These are phyloP conservation scores for Rubia yunnanensis DNA, from an alignment of 257 asterid species.

Conservation along the genomic window DNA sequence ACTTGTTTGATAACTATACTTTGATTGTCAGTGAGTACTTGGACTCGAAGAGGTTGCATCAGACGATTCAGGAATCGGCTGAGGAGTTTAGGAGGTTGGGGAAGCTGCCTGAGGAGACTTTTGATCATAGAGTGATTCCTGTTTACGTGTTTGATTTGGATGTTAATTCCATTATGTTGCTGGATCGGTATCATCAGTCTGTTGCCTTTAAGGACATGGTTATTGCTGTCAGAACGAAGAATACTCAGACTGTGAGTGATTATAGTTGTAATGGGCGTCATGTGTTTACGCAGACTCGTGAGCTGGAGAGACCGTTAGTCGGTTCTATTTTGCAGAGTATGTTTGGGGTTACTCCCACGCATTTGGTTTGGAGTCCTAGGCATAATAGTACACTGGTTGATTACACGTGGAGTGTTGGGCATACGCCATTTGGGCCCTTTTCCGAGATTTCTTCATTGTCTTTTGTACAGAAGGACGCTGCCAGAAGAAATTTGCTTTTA, in stretches of 20 bases:
- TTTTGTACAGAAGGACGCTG: conserved; percentile 92
- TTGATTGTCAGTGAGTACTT: conserved; percentile 92
- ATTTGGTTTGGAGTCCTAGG: conserved; percentile 83
- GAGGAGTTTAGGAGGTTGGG: conserved; percentile 68
- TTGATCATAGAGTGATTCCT: conserved; percentile 65
- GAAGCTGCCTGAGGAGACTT: conserved; percentile 63
- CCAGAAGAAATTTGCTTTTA: conserved; percentile 76
- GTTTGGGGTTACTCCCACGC: conserved; percentile 96
- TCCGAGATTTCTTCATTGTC: conserved; percentile 72
- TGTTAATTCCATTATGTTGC: conserved; percentile 42
- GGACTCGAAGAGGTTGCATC: conserved; percentile 81
- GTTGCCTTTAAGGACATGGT: conserved; percentile 95
- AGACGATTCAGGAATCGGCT: conserved; percentile 50
- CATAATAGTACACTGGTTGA: conserved; percentile 71
- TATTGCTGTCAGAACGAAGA: conserved; percentile 77
- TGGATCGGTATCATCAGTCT: conserved; percentile 85
- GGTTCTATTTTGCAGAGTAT: conserved; percentile 93
- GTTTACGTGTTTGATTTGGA: conserved; percentile 87
- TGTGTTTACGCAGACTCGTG: conserved; percentile 72
- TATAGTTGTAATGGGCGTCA: conserved; percentile 79
- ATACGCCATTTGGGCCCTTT: conserved; percentile 94
- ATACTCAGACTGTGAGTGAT: conserved; percentile 83
- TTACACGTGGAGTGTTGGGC: conserved; percentile 91
- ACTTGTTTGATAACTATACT: conserved; percentile 89
- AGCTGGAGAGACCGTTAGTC: conserved; percentile 77